Evolutionary conservation across 345 rosid species (phyloP), one percentile per base, ranked within the genome.

Genomic region (Linum trigynum): DNA sequence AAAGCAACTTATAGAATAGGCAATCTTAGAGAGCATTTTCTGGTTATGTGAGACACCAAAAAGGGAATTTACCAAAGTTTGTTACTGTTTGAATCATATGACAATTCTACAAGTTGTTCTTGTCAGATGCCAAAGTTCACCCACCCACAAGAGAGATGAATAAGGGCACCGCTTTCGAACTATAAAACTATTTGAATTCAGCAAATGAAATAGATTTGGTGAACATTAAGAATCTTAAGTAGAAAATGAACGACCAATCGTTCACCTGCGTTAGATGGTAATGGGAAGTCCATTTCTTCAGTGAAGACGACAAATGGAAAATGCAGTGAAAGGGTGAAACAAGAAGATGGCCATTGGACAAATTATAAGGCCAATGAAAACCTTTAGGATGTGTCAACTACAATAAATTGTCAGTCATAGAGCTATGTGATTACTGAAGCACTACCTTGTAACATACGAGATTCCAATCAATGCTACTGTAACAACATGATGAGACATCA

Each of bases 401-500:
- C 32, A 23, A 23, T 23, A 23, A 23, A 23, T 23, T 23, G 32
- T 23, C 32, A 23, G 53, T 48, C 14, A 3, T 9, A 48, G 53
- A 48, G 53, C 53, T 9, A 48, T 9, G 41, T 32, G 39, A 64
- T 63, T 5, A 38, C 15, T 40, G 61, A 64, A 39, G 36, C 43
- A 60, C 72, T 82, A 94, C 99, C 97, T 79, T 3, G 90, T 73
- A 71, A 83, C 32, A 76, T 85, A 94, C 5, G 99, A 94, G 83
- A 76, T 88, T 16, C 88, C 82, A 63, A 94, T 83, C 68, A 94
- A 82, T 67, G 83, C 12, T 74, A 84, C 90, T 9, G 99, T 87
- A 68, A 91, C 81, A 51, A 94, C 82, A 89, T 95, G 99, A 80
- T 95, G 99, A 68, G 97, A 86, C 96, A 91, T 95, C 99, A 91